phyloP scores from a whole-genome alignment of 495 filamentous ascomycete species.

The Pyronema domesticum region DNA sequence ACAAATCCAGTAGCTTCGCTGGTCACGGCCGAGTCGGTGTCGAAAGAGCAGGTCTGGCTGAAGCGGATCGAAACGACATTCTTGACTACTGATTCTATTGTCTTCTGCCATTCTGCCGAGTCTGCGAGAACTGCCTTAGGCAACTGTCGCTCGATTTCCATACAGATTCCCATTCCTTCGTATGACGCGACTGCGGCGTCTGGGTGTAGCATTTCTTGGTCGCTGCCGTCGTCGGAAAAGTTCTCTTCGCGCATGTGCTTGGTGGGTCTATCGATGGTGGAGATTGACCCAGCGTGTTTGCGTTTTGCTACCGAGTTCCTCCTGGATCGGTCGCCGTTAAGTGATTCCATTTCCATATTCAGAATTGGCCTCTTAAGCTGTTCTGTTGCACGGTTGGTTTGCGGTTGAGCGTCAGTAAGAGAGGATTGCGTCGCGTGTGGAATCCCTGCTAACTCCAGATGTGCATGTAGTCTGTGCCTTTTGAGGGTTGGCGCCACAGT shows the following conservation, averaged over 20 bases:
- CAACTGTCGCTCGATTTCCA: slow-evolving; percentile 29
- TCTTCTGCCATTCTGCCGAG: slow-evolving; percentile 90
- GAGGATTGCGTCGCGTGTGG: background rate
- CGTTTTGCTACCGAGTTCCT: slow-evolving; percentile 34
- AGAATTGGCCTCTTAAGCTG: too few relatives aligned
- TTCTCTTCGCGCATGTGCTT: slow-evolving; percentile 32
- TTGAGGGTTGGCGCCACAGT: too few relatives aligned
- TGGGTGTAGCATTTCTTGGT: background rate
- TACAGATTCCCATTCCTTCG: slow-evolving; percentile 31
- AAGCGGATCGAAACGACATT: slow-evolving; percentile 96
- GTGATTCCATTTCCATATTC: background rate
- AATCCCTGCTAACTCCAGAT: background rate
- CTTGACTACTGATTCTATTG: slow-evolving; percentile 79
- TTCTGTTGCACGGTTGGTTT: background rate
- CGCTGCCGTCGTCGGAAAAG: slow-evolving; percentile 1
- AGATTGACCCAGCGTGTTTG: slow-evolving; percentile 33
- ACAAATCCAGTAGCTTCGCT: slow-evolving; percentile 97
- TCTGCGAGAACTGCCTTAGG: slow-evolving; percentile 44
- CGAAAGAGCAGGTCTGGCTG: slow-evolving; percentile 95
- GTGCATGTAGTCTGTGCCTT: too few relatives aligned
- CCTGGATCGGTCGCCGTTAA: slow-evolving; percentile 13
- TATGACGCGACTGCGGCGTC: background rate
- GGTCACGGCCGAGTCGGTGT: slow-evolving; percentile 81
- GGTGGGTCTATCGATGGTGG: slow-evolving; percentile 32
- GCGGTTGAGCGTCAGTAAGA: background rate